Conservation (phyloP, 2,329 filamentous ascomycete genomes). For the Pochonia chlamydosporia region DNA sequence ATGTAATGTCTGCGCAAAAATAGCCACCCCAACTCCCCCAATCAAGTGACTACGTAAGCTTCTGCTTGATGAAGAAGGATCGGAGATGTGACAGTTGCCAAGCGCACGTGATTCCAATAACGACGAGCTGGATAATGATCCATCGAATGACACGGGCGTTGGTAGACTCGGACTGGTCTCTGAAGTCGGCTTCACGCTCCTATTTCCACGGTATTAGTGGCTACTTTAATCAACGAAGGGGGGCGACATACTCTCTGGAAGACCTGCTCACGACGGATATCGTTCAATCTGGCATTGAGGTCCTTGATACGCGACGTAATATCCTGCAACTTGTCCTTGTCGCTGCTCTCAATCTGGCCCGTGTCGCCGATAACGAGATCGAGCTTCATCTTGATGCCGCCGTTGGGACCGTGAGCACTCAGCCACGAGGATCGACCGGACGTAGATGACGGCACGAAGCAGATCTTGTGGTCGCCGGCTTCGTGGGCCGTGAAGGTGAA, state of each 20-base stretch:
- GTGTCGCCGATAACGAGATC: slow-evolving; percentile 95
- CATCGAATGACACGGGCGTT: slow-evolving; percentile 90
- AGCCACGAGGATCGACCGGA: slow-evolving; percentile 68
- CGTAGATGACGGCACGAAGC: slow-evolving; percentile 80
- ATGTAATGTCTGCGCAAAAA: not conserved
- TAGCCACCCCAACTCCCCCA: slow-evolving; percentile 3
- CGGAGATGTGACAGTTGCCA: slow-evolving; percentile 96
- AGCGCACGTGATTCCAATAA: slow-evolving; percentile 82
- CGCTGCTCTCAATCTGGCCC: slow-evolving; percentile 84
- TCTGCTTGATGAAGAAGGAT: slow-evolving; percentile 99
- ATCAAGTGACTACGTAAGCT: slow-evolving; percentile 63
- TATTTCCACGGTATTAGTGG: slow-evolving; percentile 27
- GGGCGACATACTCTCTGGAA: slow-evolving; percentile 72
- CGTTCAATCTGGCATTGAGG: slow-evolving; percentile 77
- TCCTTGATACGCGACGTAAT: slow-evolving; percentile 85
- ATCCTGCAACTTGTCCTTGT: slow-evolving; percentile 89
- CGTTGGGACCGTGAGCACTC: slow-evolving; percentile 55
- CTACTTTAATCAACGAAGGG: not conserved
- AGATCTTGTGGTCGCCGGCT: slow-evolving; percentile 91
- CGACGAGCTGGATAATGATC: slow-evolving; percentile 83
- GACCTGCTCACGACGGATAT: slow-evolving; percentile 90
- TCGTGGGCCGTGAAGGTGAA: slow-evolving; percentile 97
- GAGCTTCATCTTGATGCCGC: slow-evolving; percentile 76
- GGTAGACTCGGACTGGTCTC: slow-evolving; percentile 92
- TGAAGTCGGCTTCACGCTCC: slow-evolving; percentile 97